Conservation (phyloP, 768 basidiomycete genomes). For the Russula earlei region DNA sequence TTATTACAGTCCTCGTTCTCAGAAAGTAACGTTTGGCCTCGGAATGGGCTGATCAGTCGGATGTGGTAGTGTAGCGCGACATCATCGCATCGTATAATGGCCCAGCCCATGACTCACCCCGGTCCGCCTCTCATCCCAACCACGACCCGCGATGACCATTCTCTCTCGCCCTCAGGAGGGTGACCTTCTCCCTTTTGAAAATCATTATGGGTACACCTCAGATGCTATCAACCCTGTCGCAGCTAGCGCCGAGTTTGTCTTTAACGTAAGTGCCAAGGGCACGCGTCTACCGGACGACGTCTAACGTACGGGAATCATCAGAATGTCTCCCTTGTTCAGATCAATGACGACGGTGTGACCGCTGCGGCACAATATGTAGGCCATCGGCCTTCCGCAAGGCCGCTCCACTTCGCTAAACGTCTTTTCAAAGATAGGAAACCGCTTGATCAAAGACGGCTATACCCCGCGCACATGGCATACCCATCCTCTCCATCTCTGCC, state of each 20-base stretch:
- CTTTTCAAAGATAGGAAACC: slow-evolving; percentile 46
- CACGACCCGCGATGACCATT: slow-evolving; percentile 10
- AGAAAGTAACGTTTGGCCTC: not conserved
- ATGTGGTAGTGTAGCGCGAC: too few species aligned
- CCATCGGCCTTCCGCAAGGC: not conserved
- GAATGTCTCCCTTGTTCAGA: slow-evolving; percentile 24
- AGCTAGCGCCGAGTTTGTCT: slow-evolving; percentile 18
- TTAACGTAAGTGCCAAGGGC: slow-evolving; percentile 8
- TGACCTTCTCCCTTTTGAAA: slow-evolving; percentile 3
- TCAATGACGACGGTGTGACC: slow-evolving; percentile 21
- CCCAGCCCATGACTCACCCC: not conserved
- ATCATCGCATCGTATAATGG: too few species aligned
- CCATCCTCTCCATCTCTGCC: slow-evolving; percentile 64
- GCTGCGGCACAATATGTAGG: slow-evolving; percentile 16
- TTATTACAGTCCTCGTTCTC: too few species aligned
- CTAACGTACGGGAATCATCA: not conserved
- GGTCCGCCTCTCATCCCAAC: not conserved
- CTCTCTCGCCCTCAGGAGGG: slow-evolving; percentile 2
- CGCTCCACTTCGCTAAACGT: not conserved
- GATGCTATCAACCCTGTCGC: slow-evolving; percentile 17
- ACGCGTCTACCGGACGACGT: not conserved
- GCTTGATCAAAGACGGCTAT: slow-evolving; percentile 54
- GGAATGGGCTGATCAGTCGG: too few species aligned
- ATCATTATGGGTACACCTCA: not conserved
- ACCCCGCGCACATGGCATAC: slow-evolving; percentile 76